Percentiles rank a stretch among this genome's conserved stretches.
Conservation (phyloP, 495 filamentous ascomycete genomes). For the Chaetomium fimeti region DNA sequence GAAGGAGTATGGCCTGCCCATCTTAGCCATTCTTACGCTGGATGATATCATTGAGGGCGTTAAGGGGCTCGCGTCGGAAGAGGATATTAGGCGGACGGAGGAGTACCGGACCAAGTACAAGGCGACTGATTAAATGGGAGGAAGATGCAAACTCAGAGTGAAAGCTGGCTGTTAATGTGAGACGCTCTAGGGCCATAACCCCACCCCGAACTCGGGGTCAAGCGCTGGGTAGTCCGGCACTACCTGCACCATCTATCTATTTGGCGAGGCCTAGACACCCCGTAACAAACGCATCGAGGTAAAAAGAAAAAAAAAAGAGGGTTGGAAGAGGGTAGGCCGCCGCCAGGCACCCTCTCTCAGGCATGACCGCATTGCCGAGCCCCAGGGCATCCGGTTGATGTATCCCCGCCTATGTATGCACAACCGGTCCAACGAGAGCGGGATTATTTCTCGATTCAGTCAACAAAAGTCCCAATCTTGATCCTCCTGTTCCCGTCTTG, state of each 20-base stretch:
- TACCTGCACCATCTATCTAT: not conserved
- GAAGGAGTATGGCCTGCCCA: conserved; percentile 61
- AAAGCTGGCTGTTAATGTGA: conserved; percentile 5
- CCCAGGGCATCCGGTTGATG: not conserved
- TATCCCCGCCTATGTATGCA: not conserved
- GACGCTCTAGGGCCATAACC: not conserved
- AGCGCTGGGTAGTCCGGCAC: not conserved
- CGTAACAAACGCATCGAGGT: not conserved
- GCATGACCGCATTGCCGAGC: not conserved
- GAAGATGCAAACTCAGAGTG: not conserved
- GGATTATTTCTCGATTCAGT: no score
- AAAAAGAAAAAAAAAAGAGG: no score
- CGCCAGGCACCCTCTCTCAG: not conserved
- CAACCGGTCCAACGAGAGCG: not conserved
- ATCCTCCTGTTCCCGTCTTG: not conserved
- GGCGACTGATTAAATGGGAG: conserved; percentile 52
- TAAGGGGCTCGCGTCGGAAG: conserved; percentile 50
- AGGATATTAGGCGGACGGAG: conserved; percentile 68
- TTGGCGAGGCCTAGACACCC: not conserved
- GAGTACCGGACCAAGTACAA: conserved; percentile 76
- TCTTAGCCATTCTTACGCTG: conserved; percentile 59
- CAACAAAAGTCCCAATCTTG: not conserved
- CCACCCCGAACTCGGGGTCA: not conserved
- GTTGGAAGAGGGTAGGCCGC: no score
- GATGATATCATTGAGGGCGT: conserved; percentile 76